Conservation (phyloP, 495 filamentous ascomycete genomes). For the Barbatosphaeria neglecta region DNA sequence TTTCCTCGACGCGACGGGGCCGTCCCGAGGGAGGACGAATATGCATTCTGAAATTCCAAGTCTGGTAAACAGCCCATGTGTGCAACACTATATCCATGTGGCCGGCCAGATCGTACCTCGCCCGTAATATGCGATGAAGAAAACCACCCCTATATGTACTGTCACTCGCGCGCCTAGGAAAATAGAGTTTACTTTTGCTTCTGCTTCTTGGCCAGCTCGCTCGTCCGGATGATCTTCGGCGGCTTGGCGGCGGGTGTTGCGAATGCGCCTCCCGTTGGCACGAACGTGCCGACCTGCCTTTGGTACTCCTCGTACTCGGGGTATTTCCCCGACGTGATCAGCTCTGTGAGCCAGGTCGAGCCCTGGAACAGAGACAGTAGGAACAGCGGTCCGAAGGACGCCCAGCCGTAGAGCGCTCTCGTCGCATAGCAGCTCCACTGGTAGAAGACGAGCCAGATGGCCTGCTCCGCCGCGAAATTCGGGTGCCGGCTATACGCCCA, state of each 20-base stretch:
- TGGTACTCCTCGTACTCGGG: constrained; percentile 82
- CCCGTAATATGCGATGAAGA: too few species aligned
- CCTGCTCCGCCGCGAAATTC: constrained; percentile 88
- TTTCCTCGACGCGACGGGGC: too few species aligned
- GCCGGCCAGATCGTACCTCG: too few species aligned
- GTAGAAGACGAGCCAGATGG: constrained; percentile 80
- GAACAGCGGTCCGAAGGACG: constrained; percentile 52
- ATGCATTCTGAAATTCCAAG: too few species aligned
- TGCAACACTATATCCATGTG: too few species aligned
- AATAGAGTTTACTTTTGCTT: constrained; percentile 19
- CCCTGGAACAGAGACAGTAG: constrained; percentile 78
- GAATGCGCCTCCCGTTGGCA: constrained; percentile 47
- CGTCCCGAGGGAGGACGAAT: too few species aligned
- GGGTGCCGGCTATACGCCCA: constrained; percentile 85
- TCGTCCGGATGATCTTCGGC: constrained; percentile 33
- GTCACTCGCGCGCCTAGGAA: not conserved
- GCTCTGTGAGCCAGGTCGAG: constrained; percentile 78
- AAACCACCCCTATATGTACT: not conserved
- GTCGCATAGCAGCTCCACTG: constrained; percentile 72
- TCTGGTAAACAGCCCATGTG: too few species aligned
- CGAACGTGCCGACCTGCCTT: constrained; percentile 64
- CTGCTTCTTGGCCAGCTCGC: constrained; percentile 30
- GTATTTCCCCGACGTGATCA: constrained; percentile 71
- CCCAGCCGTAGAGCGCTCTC: constrained; percentile 65
- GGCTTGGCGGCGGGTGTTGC: constrained; percentile 9